These are phyloP conservation scores for Podaxis sp. DNA, from an alignment of 768 basidiomycete genomes.

Conservation along the genomic window DNA sequence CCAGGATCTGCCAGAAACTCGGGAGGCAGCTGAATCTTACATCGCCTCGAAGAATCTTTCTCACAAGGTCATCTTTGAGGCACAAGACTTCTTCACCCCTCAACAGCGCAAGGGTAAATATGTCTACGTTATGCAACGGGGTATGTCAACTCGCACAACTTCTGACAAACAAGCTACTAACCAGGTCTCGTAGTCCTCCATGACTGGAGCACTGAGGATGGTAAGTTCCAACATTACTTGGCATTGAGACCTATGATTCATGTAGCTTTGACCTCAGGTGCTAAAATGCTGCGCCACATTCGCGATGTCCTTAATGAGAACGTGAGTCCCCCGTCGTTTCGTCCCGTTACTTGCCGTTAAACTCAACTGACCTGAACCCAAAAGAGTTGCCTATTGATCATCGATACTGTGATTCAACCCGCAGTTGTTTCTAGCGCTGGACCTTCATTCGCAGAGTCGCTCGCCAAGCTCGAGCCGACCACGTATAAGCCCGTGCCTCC, in stretches of 20 bases:
- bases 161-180: background rate
- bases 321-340: slow-evolving; percentile 19
- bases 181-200: slow-evolving; percentile 29
- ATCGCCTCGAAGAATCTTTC: slow-evolving; percentile 33
- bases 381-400: slow-evolving; percentile 35
- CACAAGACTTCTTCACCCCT: slow-evolving; percentile 40
- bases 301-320: slow-evolving; percentile 34
- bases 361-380: slow-evolving; percentile 1
- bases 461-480: slow-evolving; percentile 27
- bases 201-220: slow-evolving; percentile 38
- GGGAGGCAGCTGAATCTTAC: slow-evolving; percentile 32
- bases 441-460: slow-evolving; percentile 22
- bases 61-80: slow-evolving; percentile 35
- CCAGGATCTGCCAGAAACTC: slow-evolving; percentile 36
- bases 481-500: slow-evolving; percentile 33
- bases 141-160: slow-evolving; percentile 17
- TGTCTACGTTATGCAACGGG: slow-evolving; percentile 38
- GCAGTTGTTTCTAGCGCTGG: slow-evolving; percentile 30
- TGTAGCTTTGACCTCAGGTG: slow-evolving; percentile 21
- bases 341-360: background rate
- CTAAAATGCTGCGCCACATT: slow-evolving; percentile 35
- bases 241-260: background rate
- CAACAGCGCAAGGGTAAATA: slow-evolving; percentile 39
- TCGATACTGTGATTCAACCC: slow-evolving; percentile 36
- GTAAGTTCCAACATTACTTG: slow-evolving; percentile 10